Percentiles rank a stretch among this genome's conserved stretches.
phyloP scores from a whole-genome alignment of 164 flowering plant species.

The Piper betle region DNA sequence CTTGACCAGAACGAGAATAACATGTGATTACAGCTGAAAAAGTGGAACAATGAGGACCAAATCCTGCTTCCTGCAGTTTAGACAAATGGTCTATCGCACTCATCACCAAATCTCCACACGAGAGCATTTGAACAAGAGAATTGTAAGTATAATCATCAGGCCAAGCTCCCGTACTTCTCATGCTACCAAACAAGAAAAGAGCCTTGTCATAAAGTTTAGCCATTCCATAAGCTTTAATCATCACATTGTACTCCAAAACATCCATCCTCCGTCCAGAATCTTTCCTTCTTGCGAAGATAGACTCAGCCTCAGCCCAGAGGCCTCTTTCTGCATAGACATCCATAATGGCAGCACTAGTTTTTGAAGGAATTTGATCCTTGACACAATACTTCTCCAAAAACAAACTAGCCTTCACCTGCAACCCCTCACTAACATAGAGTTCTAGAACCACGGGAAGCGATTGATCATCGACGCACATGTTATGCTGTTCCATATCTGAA shows the following conservation, averaged over 20 bases:
- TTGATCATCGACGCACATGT: constrained; percentile 32
- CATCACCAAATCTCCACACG: constrained; percentile 50
- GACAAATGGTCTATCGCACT: constrained; percentile 38
- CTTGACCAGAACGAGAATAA: constrained; percentile 37
- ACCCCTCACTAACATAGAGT: constrained; percentile 51
- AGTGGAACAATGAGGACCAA: constrained; percentile 49
- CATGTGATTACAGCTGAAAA: constrained; percentile 67
- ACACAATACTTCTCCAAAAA: constrained; percentile 14
- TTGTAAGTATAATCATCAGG: constrained; percentile 81
- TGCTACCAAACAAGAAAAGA: constrained; percentile 46
- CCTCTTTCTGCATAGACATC: no score
- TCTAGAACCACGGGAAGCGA: constrained; percentile 52
- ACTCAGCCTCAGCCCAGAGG: constrained; percentile 38
- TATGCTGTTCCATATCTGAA: no score
- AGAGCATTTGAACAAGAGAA: constrained; percentile 71
- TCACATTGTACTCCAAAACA: constrained; percentile 63
- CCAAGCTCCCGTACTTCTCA: constrained; percentile 79
- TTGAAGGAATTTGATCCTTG: no score
- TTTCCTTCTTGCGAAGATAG: constrained; percentile 36
- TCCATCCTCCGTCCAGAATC: constrained; percentile 35
- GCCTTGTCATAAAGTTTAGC: constrained; percentile 73
- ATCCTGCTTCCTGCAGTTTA: constrained; percentile 64
- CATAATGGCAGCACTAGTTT: no score
- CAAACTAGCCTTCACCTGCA: constrained; percentile 31
- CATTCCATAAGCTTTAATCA: constrained; percentile 83